A percentile compares a stretch with the other conserved stretches of the same genome.
These are phyloP conservation scores for Aurifilum marmelostoma DNA, from an alignment of 2,329 filamentous ascomycete genomes.

Conservation along the genomic window DNA sequence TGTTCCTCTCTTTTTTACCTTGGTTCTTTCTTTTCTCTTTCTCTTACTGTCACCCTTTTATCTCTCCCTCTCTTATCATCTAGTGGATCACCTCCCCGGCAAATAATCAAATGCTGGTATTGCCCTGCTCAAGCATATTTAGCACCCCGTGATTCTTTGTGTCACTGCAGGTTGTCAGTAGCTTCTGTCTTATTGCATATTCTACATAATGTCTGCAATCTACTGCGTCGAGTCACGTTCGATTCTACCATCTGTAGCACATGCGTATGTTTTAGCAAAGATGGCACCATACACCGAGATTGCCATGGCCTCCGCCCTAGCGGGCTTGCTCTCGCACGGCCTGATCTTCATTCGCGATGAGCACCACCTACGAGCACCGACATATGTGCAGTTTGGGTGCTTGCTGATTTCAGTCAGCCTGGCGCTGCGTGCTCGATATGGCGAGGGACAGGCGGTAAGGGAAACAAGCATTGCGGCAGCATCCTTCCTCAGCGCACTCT, in stretches of 20 bases:
- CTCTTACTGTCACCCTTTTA: too few species aligned
- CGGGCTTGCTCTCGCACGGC: background rate
- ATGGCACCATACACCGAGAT: background rate
- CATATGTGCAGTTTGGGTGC: background rate
- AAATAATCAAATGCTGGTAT: too few species aligned
- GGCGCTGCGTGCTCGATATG: background rate
- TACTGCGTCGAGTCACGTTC: too few species aligned
- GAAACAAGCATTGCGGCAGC: background rate
- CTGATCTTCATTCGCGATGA: background rate
- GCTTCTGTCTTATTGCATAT: too few species aligned
- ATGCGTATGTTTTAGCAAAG: background rate
- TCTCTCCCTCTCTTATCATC: too few species aligned
- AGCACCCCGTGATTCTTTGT: too few species aligned
- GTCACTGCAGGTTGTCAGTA: too few species aligned
- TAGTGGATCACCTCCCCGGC: too few species aligned
- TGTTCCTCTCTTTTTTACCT: too few species aligned
- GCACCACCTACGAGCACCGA: background rate
- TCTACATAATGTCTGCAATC: too few species aligned
- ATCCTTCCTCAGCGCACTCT: background rate
- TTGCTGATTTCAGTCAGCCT: background rate
- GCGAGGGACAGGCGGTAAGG: background rate
- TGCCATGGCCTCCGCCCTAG: background rate
- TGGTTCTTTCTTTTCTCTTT: too few species aligned
- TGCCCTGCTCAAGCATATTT: too few species aligned
- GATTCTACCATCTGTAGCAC: background rate